Percentiles rank a stretch among this genome's conserved stretches.
Conservation (phyloP, 495 filamentous ascomycete species). For the Podospora bellae-mahoneyi region DNA sequence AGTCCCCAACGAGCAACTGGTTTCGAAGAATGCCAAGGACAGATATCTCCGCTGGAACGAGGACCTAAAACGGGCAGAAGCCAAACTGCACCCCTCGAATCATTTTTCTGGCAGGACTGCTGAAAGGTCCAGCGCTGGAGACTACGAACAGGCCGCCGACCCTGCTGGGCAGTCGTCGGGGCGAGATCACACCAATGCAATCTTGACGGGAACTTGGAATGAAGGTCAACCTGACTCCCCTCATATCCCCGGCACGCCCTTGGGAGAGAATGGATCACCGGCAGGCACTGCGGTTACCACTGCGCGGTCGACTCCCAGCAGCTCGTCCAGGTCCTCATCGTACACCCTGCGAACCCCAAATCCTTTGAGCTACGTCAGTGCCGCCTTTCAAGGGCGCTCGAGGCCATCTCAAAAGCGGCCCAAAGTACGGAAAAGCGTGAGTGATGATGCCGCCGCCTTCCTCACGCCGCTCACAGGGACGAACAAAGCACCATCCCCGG, state of each 20-base stretch:
- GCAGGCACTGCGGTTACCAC: slow-evolving; percentile 7
- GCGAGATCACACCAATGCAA: slow-evolving; percentile 49
- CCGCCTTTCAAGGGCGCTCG: slow-evolving; percentile 22
- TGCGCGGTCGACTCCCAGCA: slow-evolving; percentile 10
- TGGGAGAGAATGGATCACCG: slow-evolving; percentile 17
- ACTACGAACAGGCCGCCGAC: slow-evolving; percentile 25
- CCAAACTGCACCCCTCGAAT: slow-evolving; percentile 12
- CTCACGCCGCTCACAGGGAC: neutral
- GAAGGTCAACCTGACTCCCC: slow-evolving; percentile 57
- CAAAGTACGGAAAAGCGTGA: slow-evolving; percentile 19
- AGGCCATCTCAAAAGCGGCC: slow-evolving; percentile 18
- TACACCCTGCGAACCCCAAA: slow-evolving; percentile 9
- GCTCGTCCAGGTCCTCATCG: slow-evolving; percentile 3
- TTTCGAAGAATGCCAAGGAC: slow-evolving; percentile 69
- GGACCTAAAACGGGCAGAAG: slow-evolving; percentile 62
- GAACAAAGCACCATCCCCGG: slow-evolving; percentile 2
- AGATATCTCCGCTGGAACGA: slow-evolving; percentile 72
- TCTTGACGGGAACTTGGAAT: slow-evolving; percentile 57
- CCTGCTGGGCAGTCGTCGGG: slow-evolving; percentile 20
- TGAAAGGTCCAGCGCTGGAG: slow-evolving; percentile 19
- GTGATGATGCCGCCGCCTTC: slow-evolving; percentile 17
- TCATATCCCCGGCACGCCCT: slow-evolving; percentile 15
- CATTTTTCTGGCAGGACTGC: slow-evolving; percentile 7
- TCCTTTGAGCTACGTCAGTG: slow-evolving; percentile 14
- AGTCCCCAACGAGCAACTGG: slow-evolving; percentile 65